These are phyloP conservation scores for Crotalaria pallida DNA, from an alignment of 306 rosid species.

Conservation along the genomic window DNA sequence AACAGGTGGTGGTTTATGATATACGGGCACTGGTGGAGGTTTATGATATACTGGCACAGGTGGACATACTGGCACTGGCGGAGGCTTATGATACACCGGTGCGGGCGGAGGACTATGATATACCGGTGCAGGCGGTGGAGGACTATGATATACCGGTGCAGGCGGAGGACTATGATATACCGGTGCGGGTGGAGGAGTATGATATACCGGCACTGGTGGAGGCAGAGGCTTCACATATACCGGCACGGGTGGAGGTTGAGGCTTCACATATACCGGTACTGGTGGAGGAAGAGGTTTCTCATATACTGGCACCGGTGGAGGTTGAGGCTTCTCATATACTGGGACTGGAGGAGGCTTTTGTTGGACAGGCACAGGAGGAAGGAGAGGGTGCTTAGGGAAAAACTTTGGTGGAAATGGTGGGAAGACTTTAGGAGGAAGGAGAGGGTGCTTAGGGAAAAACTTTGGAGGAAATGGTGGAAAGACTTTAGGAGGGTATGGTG, in stretches of 20 bases:
- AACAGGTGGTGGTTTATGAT: neutral
- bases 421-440: conserved; percentile 17
- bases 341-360: conserved; percentile 23
- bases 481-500: conserved; percentile 19
- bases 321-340: neutral
- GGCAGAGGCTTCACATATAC: neutral
- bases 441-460: conserved; percentile 33
- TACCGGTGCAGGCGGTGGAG: conserved; percentile 17
- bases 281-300: conserved; percentile 29
- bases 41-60: neutral
- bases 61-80: conserved; percentile 8
- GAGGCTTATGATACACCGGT: conserved; percentile 9
- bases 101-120: conserved; percentile 6
- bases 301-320: neutral
- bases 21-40: conserved; percentile 13
- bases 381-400: conserved; percentile 27
- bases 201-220: neutral
- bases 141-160: neutral
- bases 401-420: conserved; percentile 32
- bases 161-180: conserved; percentile 4
- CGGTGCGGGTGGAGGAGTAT: conserved; percentile 17
- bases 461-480: conserved; percentile 39
- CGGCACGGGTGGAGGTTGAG: conserved; percentile 7
- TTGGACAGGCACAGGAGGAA: neutral
- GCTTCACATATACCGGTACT: neutral